Percentiles rank a stretch among this genome's conserved stretches.
phyloP scores from a whole-genome alignment of 805 yeast species.

The Metschnikowia chrysomelidarum region DNA sequence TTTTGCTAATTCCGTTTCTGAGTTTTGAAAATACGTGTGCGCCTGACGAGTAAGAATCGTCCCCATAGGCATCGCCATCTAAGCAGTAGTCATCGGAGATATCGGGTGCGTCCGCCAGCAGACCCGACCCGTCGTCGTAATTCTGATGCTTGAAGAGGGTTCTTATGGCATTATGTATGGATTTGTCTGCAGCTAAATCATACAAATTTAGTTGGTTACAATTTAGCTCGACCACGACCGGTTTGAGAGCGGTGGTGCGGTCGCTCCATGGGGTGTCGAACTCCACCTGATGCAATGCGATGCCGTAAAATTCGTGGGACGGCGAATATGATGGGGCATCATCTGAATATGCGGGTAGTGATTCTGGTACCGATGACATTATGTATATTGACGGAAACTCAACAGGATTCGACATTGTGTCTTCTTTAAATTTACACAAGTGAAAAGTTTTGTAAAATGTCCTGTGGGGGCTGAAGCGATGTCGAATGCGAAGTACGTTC shows the following conservation, averaged over 20 bases:
- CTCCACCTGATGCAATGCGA: constrained; percentile 35
- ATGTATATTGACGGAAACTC: no score
- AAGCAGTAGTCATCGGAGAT: constrained; percentile 20
- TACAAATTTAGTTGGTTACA: constrained; percentile 39
- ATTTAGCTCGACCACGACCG: constrained; percentile 39
- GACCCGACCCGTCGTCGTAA: constrained; percentile 16
- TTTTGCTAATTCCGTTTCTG: constrained; percentile 18
- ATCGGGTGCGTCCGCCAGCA: constrained; percentile 3
- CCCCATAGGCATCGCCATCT: constrained; percentile 35
- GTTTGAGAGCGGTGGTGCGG: constrained; percentile 30
- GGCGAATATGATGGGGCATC: constrained; percentile 31
- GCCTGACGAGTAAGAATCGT: constrained; percentile 5
- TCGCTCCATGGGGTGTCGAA: constrained; percentile 36
- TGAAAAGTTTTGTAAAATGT: no score
- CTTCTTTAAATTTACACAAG: no score
- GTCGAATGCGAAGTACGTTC: no score
- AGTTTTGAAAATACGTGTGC: constrained; percentile 19
- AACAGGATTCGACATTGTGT: no score
- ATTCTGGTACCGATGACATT: no score
- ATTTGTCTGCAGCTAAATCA: constrained; percentile 24
- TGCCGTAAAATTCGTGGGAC: constrained; percentile 32
- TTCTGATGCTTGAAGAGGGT: constrained; percentile 33
- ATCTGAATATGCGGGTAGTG: constrained; percentile 21
- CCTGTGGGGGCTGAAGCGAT: no score
- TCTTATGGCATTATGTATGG: constrained; percentile 23